These are phyloP conservation scores for Colletotrichum godetiae DNA, from an alignment of 2,329 filamentous ascomycete genomes.

Conservation along the genomic window DNA sequence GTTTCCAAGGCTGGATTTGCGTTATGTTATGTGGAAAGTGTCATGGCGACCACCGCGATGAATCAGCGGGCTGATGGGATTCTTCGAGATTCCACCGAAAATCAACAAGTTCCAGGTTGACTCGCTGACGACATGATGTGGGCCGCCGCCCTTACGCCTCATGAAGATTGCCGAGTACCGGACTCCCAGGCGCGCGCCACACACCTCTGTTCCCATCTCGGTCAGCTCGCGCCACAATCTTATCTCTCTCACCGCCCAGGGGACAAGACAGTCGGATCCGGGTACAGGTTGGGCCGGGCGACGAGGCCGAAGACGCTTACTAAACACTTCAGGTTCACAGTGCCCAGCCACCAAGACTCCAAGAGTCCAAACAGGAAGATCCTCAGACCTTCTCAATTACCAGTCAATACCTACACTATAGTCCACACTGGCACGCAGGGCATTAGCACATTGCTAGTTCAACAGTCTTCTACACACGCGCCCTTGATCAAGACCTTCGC, in stretches of 20 bases:
- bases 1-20: neutral
- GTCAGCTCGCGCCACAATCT: slow-evolving; percentile 5
- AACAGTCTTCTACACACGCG: neutral
- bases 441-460: neutral
- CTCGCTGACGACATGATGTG: too few relatives aligned
- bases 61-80: slow-evolving; percentile 26
- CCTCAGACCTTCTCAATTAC: neutral
- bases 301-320: neutral
- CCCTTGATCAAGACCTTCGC: neutral
- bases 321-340: too few relatives aligned
- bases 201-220: neutral
- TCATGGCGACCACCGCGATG: slow-evolving; percentile 17
- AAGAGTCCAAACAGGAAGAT: neutral
- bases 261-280: neutral
- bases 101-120: neutral
- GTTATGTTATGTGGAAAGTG: neutral
- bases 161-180: neutral
- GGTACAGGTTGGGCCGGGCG: neutral
- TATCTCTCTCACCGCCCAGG: neutral
- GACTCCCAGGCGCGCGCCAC: neutral
- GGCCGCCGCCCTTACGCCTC: too few relatives aligned
- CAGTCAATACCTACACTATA: neutral
- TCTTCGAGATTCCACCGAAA: slow-evolving; percentile 21
- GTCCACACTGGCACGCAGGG: too few relatives aligned
- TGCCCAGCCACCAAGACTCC: neutral